Conservation (phyloP, 345 rosid genomes). For the Combretum micranthum region DNA sequence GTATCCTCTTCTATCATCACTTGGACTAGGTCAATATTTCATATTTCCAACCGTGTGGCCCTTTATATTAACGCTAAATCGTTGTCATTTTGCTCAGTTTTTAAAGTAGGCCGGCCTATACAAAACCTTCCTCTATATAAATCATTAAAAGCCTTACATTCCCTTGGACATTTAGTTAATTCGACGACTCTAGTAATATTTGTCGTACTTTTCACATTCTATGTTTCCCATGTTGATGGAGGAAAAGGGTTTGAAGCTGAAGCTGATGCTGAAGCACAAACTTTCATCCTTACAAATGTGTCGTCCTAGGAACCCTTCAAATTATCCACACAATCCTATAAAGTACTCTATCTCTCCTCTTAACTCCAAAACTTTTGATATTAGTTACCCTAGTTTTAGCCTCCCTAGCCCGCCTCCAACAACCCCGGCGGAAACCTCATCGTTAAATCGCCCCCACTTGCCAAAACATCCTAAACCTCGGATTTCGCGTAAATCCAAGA, state of each 20-base stretch:
- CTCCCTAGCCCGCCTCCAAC: constrained; percentile 30
- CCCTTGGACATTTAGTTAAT: not conserved
- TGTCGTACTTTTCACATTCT: not conserved
- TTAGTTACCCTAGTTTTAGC: constrained; percentile 17
- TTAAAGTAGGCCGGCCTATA: constrained; percentile 2
- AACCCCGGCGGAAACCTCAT: constrained; percentile 26
- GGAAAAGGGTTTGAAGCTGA: not conserved
- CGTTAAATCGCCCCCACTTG: not conserved
- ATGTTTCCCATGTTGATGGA: not conserved
- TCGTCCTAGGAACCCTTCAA: constrained; percentile 19
- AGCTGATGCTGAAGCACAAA: constrained; percentile 23
- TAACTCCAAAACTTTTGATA: constrained; percentile 14
- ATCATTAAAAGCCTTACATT: not conserved
- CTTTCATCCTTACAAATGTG: constrained; percentile 38
- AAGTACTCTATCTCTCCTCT: constrained; percentile 16
- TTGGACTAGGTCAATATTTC: too few species aligned
- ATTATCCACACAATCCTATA: constrained; percentile 11
- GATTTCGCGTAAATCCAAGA: not conserved
- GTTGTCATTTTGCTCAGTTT: too few species aligned
- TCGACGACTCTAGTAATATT: not conserved
- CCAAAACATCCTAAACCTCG: not conserved
- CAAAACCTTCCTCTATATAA: not conserved
- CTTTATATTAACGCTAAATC: too few species aligned
- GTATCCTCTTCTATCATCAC: too few species aligned
- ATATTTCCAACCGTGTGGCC: too few species aligned